Evolutionary conservation across 345 rosid genomes (phyloP), one percentile per base, ranked within the genome.

Genomic region (Balakata baccata): DNA sequence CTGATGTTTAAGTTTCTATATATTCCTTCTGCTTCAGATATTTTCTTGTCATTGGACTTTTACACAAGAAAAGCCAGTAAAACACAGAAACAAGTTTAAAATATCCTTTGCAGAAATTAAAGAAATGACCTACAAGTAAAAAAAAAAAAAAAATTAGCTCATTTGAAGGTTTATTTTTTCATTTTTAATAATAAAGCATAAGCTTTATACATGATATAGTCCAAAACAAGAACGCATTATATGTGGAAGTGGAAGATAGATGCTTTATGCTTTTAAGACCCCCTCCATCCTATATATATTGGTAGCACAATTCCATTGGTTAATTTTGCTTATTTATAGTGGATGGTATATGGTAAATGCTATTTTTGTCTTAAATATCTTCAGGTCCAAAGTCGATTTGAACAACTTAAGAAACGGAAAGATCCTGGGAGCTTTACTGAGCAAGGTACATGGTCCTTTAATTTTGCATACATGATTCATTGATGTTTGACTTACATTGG

Each of bases 381-480:
- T 71, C 76, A 95, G 99, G 99, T 95, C 64, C 97, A 89, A 69
- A 90, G 86, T 73, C 89, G 99, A 39, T 95, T 95, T 77, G 99
- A 95, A 74, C 67, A 41, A 58, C 86, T 95, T 70, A 91, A 91
- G 88, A 95, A 95, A 78, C 81, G 98, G 54, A 95, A 89, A 78
- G 79, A 73, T 34, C 98, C 99, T n/a, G 87, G 89, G 47, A 92
- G 87, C 79, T 95, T 95, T 85, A 81, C 99, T 0, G 97, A 89
- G 87, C 91, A 90, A 87, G 98, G 98, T 87, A 79, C 18, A 8
- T 46, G 16, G n/a, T 7, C 2, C 25, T 51, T 45, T n/a, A n/a
- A n/a, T n/a, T n/a, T 25, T n/a, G 25, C 43, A 11, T 47, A 12
- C 2, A 39, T 46, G 0, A 51, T 59, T 68, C 53, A 12, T 61